Conservation (phyloP, 2,329 filamentous ascomycete species). For the Metarhizium humberi region DNA sequence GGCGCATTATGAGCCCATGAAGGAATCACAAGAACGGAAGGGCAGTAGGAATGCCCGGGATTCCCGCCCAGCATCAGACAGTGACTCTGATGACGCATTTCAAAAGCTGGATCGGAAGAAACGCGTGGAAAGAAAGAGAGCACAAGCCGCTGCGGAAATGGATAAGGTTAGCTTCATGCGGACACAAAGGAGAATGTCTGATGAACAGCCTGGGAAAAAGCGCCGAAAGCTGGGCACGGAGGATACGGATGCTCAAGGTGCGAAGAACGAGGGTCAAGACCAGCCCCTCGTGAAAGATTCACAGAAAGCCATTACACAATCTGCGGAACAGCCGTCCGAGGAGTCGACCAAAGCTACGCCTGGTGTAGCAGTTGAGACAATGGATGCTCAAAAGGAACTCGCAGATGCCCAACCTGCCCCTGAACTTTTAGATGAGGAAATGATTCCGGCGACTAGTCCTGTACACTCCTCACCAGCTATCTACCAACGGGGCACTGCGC, state of each 20-base stretch:
- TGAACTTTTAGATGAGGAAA: conserved; percentile 21
- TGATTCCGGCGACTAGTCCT: conserved; percentile 30
- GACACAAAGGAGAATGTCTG: conserved; percentile 10
- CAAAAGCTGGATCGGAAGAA: conserved; percentile 24
- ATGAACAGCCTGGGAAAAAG: conserved; percentile 17
- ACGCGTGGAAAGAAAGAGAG: conserved; percentile 27
- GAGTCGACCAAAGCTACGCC: conserved; percentile 26
- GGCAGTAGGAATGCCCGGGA: conserved; percentile 14
- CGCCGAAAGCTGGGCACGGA: conserved; percentile 12
- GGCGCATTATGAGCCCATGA: conserved; percentile 35
- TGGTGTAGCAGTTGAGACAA: conserved; percentile 10
- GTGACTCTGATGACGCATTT: conserved; percentile 25
- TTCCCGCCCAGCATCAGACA: conserved; percentile 18
- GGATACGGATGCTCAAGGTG: not conserved
- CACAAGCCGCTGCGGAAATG: conserved; percentile 30
- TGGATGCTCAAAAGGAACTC: not conserved
- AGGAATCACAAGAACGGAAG: conserved; percentile 34
- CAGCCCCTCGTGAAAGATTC: conserved; percentile 13
- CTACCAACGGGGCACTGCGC: conserved; percentile 9
- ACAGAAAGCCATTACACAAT: conserved; percentile 14
- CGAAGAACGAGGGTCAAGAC: not conserved
- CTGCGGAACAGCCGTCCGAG: conserved; percentile 14
- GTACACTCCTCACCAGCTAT: conserved; percentile 19
- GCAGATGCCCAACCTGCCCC: not conserved
- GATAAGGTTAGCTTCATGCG: conserved; percentile 29